Evolutionary conservation across 805 yeast genomes (phyloP), one percentile per base, ranked within the genome.

Genomic region (Clavispora santaluciae): DNA sequence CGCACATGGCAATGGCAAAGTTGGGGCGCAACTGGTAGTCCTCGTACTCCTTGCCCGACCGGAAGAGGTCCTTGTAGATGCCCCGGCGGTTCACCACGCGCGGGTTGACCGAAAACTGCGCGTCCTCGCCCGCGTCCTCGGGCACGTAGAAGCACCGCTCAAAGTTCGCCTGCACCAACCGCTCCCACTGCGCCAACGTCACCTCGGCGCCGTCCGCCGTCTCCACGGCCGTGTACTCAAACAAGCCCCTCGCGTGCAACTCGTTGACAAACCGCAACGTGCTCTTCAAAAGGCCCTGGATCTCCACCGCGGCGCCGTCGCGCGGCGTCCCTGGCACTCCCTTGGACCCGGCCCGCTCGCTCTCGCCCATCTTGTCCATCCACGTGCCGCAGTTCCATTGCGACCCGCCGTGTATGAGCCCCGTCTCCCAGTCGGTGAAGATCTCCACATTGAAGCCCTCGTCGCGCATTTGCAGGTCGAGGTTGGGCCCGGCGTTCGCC

Each of bases 321-420:
- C 99, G 77, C 18, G 99, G 98, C 0, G 98, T 91, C 2, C 98
- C 99, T 1, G 99, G 99, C 25, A 78, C 70, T n/a, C 99, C 99
- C 51, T 83, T 85, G 44, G 79, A 82, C 1, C 84, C 83, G 0
- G 98, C 96, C 41, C 64, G 72, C 25, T 63, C 79, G 55, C 95
- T 86, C 66, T 93, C 98, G 20, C 99, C 99, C 98, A 91, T 91
- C 66, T 91, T 91, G 64, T 91, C 99, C 96, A 90, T 91, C 99
- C 99, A 91, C 0, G 99, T 93, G 17, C 99, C 99, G 68, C 99
- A 91, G 59, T 91, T 91, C 60, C 66, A 78, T 61, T 86, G 95
- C 36, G 86, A 86, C 2, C 99, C 98, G 35, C 98, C 99, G 60
- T 79, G 84, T 4, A 90, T 68, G 22, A 93, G 66, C 1, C 99